Conservation (phyloP, 2,329 filamentous ascomycete genomes). For the Nigrospora sphaerica region DNA sequence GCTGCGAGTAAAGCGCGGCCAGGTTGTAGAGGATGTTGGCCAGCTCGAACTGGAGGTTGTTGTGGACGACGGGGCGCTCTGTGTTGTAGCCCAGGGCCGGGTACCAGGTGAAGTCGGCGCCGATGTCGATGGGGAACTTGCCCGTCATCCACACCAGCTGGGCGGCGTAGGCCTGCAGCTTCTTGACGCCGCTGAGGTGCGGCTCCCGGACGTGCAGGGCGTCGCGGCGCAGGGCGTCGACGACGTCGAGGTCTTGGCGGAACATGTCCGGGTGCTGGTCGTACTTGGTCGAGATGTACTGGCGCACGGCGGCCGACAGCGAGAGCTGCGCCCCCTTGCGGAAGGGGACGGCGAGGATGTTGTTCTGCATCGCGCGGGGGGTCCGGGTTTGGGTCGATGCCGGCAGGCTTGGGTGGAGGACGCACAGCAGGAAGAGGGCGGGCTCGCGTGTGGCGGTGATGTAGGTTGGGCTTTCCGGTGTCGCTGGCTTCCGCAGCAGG, state of each 20-base stretch:
- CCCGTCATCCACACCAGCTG: conserved; percentile 89
- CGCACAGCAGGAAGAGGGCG: too few relatives aligned
- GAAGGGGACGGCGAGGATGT: conserved; percentile 77
- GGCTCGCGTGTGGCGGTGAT: too few relatives aligned
- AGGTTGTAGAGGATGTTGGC: conserved; percentile 93
- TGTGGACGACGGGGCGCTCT: conserved; percentile 59
- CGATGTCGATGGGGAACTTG: conserved; percentile 96
- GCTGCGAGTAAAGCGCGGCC: conserved; percentile 85
- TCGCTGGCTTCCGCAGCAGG: too few relatives aligned
- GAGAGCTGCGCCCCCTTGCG: conserved; percentile 75
- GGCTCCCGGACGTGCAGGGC: conserved; percentile 87
- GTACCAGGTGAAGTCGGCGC: conserved; percentile 95
- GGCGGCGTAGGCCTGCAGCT: conserved; percentile 84
- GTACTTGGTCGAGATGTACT: conserved; percentile 97
- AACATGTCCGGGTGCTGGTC: conserved; percentile 99
- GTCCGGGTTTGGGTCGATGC: too few relatives aligned
- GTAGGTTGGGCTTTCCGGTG: too few relatives aligned
- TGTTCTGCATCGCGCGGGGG: conserved; percentile 18
- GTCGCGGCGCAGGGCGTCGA: conserved; percentile 75
- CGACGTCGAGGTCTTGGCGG: conserved; percentile 72
- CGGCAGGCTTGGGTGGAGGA: too few relatives aligned
- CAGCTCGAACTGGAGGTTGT: conserved; percentile 73
- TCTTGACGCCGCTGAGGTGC: conserved; percentile 77
- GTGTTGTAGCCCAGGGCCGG: conserved; percentile 86
- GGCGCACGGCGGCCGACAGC: conserved; percentile 75